Conservation (phyloP, 805 yeast species). For the Candida wancherniae region DNA sequence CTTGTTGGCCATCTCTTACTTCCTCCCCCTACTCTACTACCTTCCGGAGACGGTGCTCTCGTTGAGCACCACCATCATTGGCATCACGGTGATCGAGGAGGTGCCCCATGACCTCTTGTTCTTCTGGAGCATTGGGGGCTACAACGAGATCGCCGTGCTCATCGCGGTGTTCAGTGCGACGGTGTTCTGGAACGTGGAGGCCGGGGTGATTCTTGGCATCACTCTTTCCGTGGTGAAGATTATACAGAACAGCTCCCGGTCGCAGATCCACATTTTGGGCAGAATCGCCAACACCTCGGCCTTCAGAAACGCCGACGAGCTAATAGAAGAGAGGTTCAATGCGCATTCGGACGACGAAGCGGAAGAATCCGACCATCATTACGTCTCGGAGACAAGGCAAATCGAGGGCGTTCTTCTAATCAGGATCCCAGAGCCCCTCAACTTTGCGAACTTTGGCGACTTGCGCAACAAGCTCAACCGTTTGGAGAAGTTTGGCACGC, state of each 20-base stretch:
- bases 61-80: constrained; percentile 32
- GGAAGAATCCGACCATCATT: constrained; percentile 1
- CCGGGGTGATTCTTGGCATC: constrained; percentile 35
- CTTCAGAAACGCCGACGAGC: constrained; percentile 70
- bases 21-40: constrained; percentile 23
- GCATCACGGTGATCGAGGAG: constrained; percentile 49
- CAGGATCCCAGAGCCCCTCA: constrained; percentile 81
- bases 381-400: constrained; percentile 35
- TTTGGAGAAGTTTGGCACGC: constrained; percentile 73
- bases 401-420: constrained; percentile 74
- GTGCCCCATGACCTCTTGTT: constrained; percentile 44
- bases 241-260: constrained; percentile 37
- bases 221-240: constrained; percentile 31
- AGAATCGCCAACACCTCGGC: constrained; percentile 42
- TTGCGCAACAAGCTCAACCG: constrained; percentile 61
- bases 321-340: constrained; percentile 35
- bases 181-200: constrained; percentile 34
- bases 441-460: constrained; percentile 81
- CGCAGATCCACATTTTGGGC: constrained; percentile 43
- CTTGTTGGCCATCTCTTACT: constrained; percentile 20
- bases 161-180: constrained; percentile 22
- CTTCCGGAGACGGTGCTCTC: constrained; percentile 32
- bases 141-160: constrained; percentile 21
- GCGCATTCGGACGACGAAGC: constrained; percentile 27
- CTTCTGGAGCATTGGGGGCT: constrained; percentile 20